Percentiles rank a stretch among this genome's conserved stretches.
phyloP scores from a whole-genome alignment of 2,329 filamentous ascomycete species.

The Acephala macrosclerotiorum region DNA sequence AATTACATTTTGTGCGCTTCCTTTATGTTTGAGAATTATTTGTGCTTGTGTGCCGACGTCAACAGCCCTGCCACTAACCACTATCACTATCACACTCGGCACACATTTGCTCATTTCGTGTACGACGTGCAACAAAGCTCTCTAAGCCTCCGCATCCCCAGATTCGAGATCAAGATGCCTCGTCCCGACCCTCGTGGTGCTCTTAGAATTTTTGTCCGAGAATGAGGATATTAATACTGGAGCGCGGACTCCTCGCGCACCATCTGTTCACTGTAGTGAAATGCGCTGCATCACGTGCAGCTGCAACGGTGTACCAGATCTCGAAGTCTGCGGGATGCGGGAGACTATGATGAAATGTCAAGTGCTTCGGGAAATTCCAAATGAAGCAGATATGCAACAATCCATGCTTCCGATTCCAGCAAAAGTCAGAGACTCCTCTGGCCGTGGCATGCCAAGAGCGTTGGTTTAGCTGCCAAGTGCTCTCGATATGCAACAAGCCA shows the following conservation, averaged over 20 bases:
- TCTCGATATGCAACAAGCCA: constrained; percentile 5
- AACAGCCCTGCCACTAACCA: constrained; percentile 19
- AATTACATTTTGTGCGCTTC: not conserved
- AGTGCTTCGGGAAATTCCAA: not conserved
- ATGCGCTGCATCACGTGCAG: not conserved
- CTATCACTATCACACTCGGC: constrained; percentile 12
- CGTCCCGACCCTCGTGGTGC: not conserved
- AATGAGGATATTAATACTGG: not conserved
- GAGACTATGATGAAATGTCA: not conserved
- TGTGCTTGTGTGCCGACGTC: constrained; percentile 10
- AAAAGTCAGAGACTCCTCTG: not conserved
- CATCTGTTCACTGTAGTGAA: not conserved
- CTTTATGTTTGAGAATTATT: constrained; percentile 6
- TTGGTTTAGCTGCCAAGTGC: not conserved
- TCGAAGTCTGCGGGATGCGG: not conserved
- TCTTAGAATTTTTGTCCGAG: not conserved
- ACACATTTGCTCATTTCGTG: constrained; percentile 17
- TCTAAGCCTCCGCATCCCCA: not conserved
- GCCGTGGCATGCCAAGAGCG: not conserved
- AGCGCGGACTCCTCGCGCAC: not conserved
- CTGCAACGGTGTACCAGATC: not conserved
- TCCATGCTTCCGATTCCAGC: not conserved
- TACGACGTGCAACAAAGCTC: constrained; percentile 22
- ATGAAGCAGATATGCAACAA: not conserved
- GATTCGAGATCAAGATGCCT: not conserved